phyloP scores from a whole-genome alignment of 169 alveolate species.

The Plasmodium billcollinsi region DNA sequence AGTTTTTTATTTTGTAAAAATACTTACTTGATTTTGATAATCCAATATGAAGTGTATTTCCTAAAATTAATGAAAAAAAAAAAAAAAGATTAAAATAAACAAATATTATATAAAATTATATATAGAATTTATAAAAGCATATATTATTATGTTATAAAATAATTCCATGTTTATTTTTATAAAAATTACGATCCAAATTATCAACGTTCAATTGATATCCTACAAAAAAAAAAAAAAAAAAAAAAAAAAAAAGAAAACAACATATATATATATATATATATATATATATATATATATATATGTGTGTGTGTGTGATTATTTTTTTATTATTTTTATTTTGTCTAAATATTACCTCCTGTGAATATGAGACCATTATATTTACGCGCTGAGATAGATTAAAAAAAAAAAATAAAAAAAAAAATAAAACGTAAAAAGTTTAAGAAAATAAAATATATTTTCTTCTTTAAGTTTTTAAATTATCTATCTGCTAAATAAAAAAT shows the following conservation, averaged over 20 bases:
- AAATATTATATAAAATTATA: too few species aligned
- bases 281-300: background rate
- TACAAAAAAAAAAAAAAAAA: background rate
- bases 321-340: background rate
- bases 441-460: background rate
- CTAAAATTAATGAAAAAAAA: conserved; percentile 10
- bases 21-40: conserved; percentile 42
- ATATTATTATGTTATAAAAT: background rate
- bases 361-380: conserved; percentile 34
- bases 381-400: conserved; percentile 14
- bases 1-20: background rate
- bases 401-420: conserved; percentile 20
- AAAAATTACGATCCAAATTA: conserved; percentile 16
- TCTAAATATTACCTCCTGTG: conserved; percentile 33
- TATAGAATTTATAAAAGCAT: background rate
- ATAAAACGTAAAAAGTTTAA: background rate
- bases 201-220: conserved; percentile 63
- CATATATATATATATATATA: background rate
- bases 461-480: background rate
- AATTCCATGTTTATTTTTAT: background rate
- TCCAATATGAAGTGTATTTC: conserved; percentile 36
- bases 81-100: background rate
- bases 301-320: background rate
- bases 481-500: background rate
- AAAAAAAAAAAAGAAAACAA: background rate